phyloP scores from a whole-genome alignment of 2,329 filamentous ascomycete genomes.

The Aureobasidium uvarum region DNA sequence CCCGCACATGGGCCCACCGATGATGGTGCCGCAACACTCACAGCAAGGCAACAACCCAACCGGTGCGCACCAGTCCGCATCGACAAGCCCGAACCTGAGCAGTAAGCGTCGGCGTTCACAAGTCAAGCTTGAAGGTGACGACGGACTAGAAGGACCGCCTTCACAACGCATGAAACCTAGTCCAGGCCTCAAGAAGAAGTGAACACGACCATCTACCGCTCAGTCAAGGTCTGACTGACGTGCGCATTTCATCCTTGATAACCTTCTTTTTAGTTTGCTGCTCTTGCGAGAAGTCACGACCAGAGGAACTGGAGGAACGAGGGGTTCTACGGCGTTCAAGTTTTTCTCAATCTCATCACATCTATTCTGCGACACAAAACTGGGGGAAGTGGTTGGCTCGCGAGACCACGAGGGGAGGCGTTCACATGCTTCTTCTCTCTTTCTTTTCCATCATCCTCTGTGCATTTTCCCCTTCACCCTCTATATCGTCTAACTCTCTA shows the following conservation, averaged over 20 bases:
- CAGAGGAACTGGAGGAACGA: background rate
- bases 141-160: slow-evolving; percentile 39
- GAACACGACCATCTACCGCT: background rate
- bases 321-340: slow-evolving; percentile 2
- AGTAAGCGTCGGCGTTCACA: slow-evolving; percentile 60
- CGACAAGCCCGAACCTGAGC: slow-evolving; percentile 61
- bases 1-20: slow-evolving; percentile 49
- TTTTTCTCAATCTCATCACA: slow-evolving; percentile 2
- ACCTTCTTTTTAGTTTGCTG: slow-evolving; percentile 11
- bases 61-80: slow-evolving; percentile 52
- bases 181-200: slow-evolving; percentile 13
- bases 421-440: slow-evolving; percentile 13
- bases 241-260: slow-evolving; percentile 22
- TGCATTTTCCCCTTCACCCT: background rate
- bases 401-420: slow-evolving; percentile 17
- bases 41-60: slow-evolving; percentile 57
- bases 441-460: background rate
- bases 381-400: background rate
- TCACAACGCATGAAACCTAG: slow-evolving; percentile 21
- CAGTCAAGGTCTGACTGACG: background rate
- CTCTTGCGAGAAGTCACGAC: background rate
- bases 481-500: background rate
- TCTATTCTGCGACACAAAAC: slow-evolving; percentile 14
- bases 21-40: slow-evolving; percentile 58
- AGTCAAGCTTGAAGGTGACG: slow-evolving; percentile 60